Evolutionary conservation across 305 asterid genomes (phyloP).

Genomic region (Fraxinus xanthoxyloides): DNA sequence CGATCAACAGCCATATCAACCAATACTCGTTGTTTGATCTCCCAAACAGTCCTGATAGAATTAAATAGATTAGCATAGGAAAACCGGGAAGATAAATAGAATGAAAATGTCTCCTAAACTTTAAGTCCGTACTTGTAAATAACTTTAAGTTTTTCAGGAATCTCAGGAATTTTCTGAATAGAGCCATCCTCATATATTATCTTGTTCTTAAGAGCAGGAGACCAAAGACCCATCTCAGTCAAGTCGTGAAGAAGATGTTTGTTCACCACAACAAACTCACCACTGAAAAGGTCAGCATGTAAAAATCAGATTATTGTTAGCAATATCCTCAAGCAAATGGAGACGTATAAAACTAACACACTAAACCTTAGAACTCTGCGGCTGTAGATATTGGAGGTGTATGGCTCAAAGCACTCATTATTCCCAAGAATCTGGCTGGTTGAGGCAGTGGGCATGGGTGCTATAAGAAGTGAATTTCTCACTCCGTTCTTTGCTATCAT

Average conservation of each 20-base stretch:
- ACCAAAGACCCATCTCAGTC: constrained; percentile 92
- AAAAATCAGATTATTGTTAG: background rate
- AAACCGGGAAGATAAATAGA: background rate
- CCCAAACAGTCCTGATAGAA: constrained; percentile 81
- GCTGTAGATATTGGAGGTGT: constrained; percentile 85
- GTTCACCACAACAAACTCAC: constrained; percentile 97
- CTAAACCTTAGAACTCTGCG: constrained; percentile 84
- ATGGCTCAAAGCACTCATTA: constrained; percentile 95
- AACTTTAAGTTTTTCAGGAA: constrained; percentile 65
- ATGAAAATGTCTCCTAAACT: background rate
- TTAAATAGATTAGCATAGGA: constrained; percentile 2
- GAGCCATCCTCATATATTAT: constrained; percentile 86
- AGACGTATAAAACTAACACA: background rate
- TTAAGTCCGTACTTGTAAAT: constrained; percentile 65
- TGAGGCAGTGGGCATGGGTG: constrained; percentile 98
- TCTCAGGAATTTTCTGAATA: constrained; percentile 64
- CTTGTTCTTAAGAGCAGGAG: constrained; percentile 72
- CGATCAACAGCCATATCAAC: constrained; percentile 98
- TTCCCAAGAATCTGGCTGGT: constrained; percentile 98
- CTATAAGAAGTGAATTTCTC: constrained; percentile 85
- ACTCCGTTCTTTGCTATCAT: constrained; percentile 65
- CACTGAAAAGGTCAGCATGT: constrained; percentile 38
- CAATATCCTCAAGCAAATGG: constrained; percentile 1
- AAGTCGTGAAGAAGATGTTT: constrained; percentile 89
- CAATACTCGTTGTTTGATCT: constrained; percentile 70